Conservation (phyloP, 371 early-diverging fungal species). For the Dinochytrium kinnereticum region DNA sequence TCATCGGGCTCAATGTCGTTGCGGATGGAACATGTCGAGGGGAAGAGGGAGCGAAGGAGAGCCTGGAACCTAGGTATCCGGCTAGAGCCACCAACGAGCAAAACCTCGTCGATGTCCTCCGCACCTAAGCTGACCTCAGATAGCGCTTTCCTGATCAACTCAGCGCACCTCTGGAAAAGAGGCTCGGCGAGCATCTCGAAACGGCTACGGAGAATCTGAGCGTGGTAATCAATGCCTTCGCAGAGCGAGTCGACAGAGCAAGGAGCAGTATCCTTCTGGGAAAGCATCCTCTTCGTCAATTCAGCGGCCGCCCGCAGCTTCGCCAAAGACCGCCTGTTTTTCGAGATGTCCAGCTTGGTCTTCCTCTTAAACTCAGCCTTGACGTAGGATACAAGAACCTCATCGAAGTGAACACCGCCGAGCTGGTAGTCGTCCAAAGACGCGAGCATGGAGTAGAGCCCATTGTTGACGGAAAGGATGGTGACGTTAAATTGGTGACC, state of each 20-base stretch:
- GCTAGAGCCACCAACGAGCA: constrained; percentile 71
- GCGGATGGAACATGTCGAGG: constrained; percentile 58
- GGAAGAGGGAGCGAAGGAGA: constrained; percentile 60
- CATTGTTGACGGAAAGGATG: constrained; percentile 85
- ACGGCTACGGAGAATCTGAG: constrained; percentile 84
- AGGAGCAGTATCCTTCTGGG: constrained; percentile 84
- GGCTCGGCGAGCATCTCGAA: constrained; percentile 89
- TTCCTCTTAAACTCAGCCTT: constrained; percentile 88
- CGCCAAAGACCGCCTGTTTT: constrained; percentile 75
- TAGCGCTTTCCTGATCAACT: constrained; percentile 75
- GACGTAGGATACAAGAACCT: constrained; percentile 83
- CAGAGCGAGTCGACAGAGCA: constrained; percentile 91
- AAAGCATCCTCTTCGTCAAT: constrained; percentile 92
- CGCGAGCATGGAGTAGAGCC: constrained; percentile 86
- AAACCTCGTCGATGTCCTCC: constrained; percentile 64
- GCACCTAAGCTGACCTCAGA: constrained; percentile 64
- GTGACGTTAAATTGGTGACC: constrained; percentile 95
- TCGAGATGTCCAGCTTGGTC: constrained; percentile 76
- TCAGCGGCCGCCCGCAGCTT: constrained; percentile 84
- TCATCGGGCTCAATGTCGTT: constrained; percentile 63
- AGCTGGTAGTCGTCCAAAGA: constrained; percentile 84
- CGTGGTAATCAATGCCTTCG: constrained; percentile 93
- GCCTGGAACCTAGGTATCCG: constrained; percentile 65
- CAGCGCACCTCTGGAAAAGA: constrained; percentile 77
- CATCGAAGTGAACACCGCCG: constrained; percentile 94